Evolutionary conservation across 306 rosid species (phyloP).

Genomic region (Acacia confusa): DNA sequence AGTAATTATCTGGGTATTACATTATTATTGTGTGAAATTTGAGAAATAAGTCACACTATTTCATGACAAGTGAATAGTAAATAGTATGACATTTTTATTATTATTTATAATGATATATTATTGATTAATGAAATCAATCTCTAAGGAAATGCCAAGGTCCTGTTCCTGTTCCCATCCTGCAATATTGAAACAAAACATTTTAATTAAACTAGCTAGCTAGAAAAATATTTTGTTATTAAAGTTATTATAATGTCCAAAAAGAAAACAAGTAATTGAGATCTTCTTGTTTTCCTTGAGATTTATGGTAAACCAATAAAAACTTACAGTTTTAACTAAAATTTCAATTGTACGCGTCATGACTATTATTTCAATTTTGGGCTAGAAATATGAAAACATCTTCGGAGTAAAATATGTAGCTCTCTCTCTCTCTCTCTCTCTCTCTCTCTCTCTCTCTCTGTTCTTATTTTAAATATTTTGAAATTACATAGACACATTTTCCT

Average conservation of each 20-base stretch:
- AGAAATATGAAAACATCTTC: too few relatives aligned
- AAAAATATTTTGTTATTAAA: background rate
- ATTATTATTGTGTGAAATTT: too few relatives aligned
- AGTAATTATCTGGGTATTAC: too few relatives aligned
- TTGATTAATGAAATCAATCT: conserved; percentile 11
- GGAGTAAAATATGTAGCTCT: too few relatives aligned
- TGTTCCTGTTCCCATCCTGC: conserved; percentile 95
- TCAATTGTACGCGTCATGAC: too few relatives aligned
- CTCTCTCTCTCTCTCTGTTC: too few relatives aligned
- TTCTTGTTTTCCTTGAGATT: background rate
- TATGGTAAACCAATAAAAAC: background rate
- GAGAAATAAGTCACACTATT: background rate
- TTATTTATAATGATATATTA: background rate
- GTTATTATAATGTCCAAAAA: background rate
- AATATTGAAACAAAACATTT: background rate
- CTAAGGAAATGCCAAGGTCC: conserved; percentile 94
- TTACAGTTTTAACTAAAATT: too few relatives aligned
- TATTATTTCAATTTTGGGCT: too few relatives aligned
- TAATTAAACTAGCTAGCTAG: background rate
- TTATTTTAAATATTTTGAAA: too few relatives aligned
- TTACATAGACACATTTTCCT: too few relatives aligned
- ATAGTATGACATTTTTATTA: too few relatives aligned
- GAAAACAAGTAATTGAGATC: background rate
- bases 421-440: too few relatives aligned
- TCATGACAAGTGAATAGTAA: background rate